Base-by-base conservation (phyloP, 257 asterid genomes). In the Echites panduratus region DNA sequence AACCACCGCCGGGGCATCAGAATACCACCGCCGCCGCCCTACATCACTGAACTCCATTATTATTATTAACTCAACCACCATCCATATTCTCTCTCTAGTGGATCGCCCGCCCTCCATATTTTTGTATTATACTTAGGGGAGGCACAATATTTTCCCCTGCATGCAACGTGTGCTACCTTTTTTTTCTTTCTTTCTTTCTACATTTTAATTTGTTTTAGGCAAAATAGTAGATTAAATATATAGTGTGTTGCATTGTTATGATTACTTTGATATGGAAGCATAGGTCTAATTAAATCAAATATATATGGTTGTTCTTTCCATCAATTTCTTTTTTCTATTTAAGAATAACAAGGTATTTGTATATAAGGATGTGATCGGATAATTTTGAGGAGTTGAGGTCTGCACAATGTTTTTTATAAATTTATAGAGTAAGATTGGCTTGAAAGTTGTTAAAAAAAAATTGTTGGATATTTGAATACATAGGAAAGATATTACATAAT, bases 191-290 rank as follows among this genome's bases (percentile, higher is more conserved):
- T 66, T 1, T 50, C 0, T 45, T 70, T 78, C 58, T 38, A 63
- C 9, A 54, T 64, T 62, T 66, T 64, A 64, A 64, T 64, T 32
- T 64, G 48, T 47, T 66, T 68, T 19, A 67, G 77, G 41, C 53
- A 74, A 68, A 50, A 43, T 79, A 70, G 41, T 84, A 85, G 88
- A 80, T 64, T 54, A 75, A 80, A 58, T 78, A 41, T 41, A 63
- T 78, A 83, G 87, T 76, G 85, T 87, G 96, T 77, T 84, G 89
- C 67, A 78, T 79, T 83, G 87, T 79, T 82, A 78, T 79, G 83
- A 78, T 84, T 82, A 77, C 85, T 78, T 81, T 82, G 88, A 73
- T 80, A 71, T 71, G 57, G 62, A 83, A 83, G 78, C 79, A 72
- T 82, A 79, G 90, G 81, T 62, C 73, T 77, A 74, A 81, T 84